A percentile compares a stretch with the other conserved stretches of the same genome.
These are phyloP conservation scores for Chalciporus sphaerocephalus DNA, from an alignment of 768 basidiomycete species.

Conservation along the genomic window DNA sequence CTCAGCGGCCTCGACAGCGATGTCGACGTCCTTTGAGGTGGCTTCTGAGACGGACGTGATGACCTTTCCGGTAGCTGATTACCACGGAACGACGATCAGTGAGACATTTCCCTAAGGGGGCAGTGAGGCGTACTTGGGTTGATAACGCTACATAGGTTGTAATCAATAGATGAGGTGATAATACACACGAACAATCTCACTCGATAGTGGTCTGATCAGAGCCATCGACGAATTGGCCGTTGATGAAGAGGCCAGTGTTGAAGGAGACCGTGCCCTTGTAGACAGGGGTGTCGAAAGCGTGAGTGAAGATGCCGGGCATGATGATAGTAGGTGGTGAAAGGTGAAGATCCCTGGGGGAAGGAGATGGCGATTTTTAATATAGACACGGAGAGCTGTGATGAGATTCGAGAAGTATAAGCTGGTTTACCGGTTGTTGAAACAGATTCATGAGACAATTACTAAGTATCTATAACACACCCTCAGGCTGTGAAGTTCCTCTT, in stretches of 20 bases:
- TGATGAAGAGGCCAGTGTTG: conserved; percentile 68
- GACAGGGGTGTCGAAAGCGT: conserved; percentile 49
- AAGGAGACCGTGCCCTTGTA: conserved; percentile 56
- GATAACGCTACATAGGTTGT: conserved; percentile 40
- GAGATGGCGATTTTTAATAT: conserved; percentile 17
- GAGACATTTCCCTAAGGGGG: background rate
- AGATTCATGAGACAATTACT: too few relatives aligned
- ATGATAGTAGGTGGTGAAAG: conserved; percentile 5
- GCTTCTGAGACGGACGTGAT: conserved; percentile 55
- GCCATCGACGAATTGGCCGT: conserved; percentile 60
- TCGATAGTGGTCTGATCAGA: conserved; percentile 57
- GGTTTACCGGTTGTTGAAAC: too few relatives aligned
- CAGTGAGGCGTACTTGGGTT: conserved; percentile 44
- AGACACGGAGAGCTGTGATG: too few relatives aligned
- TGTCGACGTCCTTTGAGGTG: too few relatives aligned
- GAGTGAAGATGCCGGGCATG: conserved; percentile 42
- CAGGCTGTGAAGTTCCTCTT: too few relatives aligned
- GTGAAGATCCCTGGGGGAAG: too few relatives aligned
- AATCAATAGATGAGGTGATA: background rate
- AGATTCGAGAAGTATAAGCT: too few relatives aligned
- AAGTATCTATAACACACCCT: too few relatives aligned
- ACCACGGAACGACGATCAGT: background rate
- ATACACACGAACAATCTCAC: conserved; percentile 39
- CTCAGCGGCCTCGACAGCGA: conserved; percentile 65
- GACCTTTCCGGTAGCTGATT: conserved; percentile 57